phyloP scores from a whole-genome alignment of 768 basidiomycete species.

The Boletus rufocinnamomeus region DNA sequence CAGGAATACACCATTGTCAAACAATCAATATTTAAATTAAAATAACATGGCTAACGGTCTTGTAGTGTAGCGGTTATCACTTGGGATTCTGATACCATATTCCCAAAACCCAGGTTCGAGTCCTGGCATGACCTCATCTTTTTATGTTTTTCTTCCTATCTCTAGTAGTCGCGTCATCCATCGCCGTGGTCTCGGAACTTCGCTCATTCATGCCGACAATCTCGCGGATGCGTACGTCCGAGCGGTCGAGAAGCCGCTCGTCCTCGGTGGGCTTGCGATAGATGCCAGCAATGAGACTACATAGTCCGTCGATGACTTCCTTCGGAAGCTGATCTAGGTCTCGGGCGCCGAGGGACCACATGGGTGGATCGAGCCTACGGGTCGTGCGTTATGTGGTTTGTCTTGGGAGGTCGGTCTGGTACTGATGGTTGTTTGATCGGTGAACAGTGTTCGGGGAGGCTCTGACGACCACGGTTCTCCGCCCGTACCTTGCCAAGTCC shows the following conservation, averaged over 20 bases:
- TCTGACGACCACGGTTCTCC: conserved; percentile 23
- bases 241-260: conserved; percentile 34
- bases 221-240: conserved; percentile 38
- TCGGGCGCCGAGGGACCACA: conserved; percentile 31
- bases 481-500: conserved; percentile 31
- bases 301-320: conserved; percentile 33
- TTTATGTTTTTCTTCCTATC: not conserved
- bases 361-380: conserved; percentile 22
- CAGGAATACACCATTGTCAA: not conserved
- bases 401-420: not conserved
- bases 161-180: not conserved
- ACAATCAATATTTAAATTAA: not conserved
- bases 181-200: not conserved
- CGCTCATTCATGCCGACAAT: conserved; percentile 37
- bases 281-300: conserved; percentile 24
- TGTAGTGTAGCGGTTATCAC: conserved; percentile 35
- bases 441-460: conserved; percentile 30
- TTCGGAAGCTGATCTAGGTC: conserved; percentile 27
- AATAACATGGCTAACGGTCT: not conserved
- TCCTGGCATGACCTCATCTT: conserved; percentile 27
- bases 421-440: not conserved
- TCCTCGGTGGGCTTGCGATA: conserved; percentile 33
- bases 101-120: conserved; percentile 32
- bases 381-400: conserved; percentile 19
- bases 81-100: conserved; percentile 29